Percentiles rank a stretch among this genome's conserved stretches.
Evolutionary conservation across 1,139 yeast genomes (phyloP).

Genomic region (Taphrina sp.): DNA sequence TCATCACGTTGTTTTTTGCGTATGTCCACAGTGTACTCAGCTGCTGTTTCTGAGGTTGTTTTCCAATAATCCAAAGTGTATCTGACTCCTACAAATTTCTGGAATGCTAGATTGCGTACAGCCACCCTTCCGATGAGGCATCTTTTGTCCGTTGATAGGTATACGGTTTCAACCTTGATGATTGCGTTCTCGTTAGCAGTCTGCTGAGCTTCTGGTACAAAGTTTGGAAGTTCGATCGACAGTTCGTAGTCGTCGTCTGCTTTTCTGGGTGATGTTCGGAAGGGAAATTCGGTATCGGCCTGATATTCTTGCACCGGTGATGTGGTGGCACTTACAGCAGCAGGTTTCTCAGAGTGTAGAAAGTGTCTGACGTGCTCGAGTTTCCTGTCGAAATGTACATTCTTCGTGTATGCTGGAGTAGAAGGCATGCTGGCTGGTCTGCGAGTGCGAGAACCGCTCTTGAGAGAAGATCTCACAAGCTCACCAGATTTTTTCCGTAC

Average conservation of each 20-base stretch:
- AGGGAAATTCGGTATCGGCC: constrained; percentile 35
- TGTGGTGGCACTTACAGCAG: constrained; percentile 65
- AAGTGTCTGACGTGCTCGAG: constrained; percentile 69
- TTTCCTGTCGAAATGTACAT: constrained; percentile 72
- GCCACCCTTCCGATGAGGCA: constrained; percentile 70
- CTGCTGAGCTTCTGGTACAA: constrained; percentile 45
- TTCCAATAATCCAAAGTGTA: constrained; percentile 73
- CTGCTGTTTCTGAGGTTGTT: constrained; percentile 66
- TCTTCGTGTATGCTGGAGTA: constrained; percentile 63
- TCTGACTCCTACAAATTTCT: constrained; percentile 61
- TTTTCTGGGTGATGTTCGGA: constrained; percentile 36
- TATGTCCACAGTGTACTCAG: constrained; percentile 60
- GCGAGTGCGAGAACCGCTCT: constrained; percentile 46
- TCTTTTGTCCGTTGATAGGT: constrained; percentile 57
- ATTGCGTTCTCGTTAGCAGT: constrained; percentile 39
- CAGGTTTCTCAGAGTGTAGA: constrained; percentile 67
- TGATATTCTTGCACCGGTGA: constrained; percentile 51
- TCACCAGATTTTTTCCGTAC: constrained; percentile 79
- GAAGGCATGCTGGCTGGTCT: constrained; percentile 64
- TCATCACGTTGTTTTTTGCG: constrained; percentile 45
- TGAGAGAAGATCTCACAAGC: constrained; percentile 69
- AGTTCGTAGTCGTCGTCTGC: constrained; percentile 48
- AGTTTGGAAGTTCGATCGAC: constrained; percentile 55
- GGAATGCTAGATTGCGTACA: constrained; percentile 65
- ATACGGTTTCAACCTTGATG: constrained; percentile 65